Evolutionary conservation across 2,329 filamentous ascomycete genomes (phyloP), one percentile per base, ranked within the genome.

Genomic region (Albophoma yamanashiensis): DNA sequence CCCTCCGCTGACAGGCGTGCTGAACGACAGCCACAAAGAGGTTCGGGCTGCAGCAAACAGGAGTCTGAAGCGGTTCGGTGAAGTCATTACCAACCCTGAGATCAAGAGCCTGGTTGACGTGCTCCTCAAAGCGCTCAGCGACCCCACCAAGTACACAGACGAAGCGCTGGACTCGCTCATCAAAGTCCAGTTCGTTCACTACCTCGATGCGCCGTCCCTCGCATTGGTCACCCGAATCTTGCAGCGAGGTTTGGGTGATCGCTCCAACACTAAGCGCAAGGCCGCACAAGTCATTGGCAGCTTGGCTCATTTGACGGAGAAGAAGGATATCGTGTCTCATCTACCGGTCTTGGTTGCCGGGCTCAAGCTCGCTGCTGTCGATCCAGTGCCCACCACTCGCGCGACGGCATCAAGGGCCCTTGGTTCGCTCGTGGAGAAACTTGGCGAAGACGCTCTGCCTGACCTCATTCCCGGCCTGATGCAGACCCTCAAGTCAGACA

Each of bases 1-100:
- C 66, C 94, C 95, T 34, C 93, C 95, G 20, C 81, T 99, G 60
- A 97, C 95, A 1, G 87, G 89, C 55, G 94, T 97, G 4, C 79
- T 99, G 61, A 99, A 96, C 67, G 94, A 99, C 77, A 97, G 91
- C 68, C 94, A 99, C 77, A 99, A 99, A 74, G 94, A 99, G 76
- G 94, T 99, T 39, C 86, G 94, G 62, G 80, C 86, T 53, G 92
- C 91, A 27, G 94, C 94, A 9, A 99, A 99, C 75, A 88, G 93
- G 75, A 96, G 92, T 76, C 81, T 99, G 76, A 96, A 99, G 77
- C 89, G 94, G 60, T 99, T 99, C 71, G 94, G 95, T 65, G 95
- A 99, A 73, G 95, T 99, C 66, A 99, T 99, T 73, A 95, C 83
- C 74, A 99, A 99, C 73, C 94, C 94, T 4, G 94, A 99, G 75